Base-by-base conservation (phyloP, 495 filamentous ascomycete genomes). In the Aspergillus bertholletiae region DNA sequence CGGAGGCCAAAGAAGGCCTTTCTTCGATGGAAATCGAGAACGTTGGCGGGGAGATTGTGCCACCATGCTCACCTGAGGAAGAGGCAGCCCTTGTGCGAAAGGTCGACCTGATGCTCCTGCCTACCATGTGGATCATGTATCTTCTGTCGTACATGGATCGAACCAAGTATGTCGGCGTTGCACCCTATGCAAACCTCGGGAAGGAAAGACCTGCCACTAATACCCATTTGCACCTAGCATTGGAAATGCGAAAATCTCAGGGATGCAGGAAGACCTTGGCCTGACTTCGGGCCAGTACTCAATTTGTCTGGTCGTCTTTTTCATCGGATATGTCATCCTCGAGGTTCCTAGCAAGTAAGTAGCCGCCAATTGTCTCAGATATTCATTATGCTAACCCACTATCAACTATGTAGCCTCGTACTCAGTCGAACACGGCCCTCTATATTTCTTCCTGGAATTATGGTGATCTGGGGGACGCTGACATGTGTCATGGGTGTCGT, bases 141-240 rank as follows among this genome's bases (percentile, higher is more conserved):
- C 72, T 78, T 51, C 60, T 82, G 9, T 76, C 75, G 48, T 76
- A 73, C 35, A 59, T 78, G 49, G 80, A 81, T 52, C 62, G 78
- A 28, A 80, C 76, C 12, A 66, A 66, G 61, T 63, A 55, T 18
- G 57, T 53, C 15, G 15, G 13, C 17, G 26, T 21, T 28, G 15
- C 15, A 23, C 17, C 18, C 1, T 18, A 21, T 15, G n/a, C n/a
- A 22, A 7, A 0, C 8, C 18, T 12, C 18, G 6, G 17, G 26
- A 17, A 11, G 8, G 3, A 32, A 11, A 32, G 30, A 11, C 13
- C 3, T 32, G 9, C 13, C 30, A 3, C n/a, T 37, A 21, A 34
- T 18, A 34, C 22, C 11, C n/a, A 13, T 39, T n/a, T n/a, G n/a
- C n/a, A 22, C 12, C 32, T 57, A 69, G 71, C 55, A 77, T 80